Percentiles rank a stretch among this genome's conserved stretches.
Evolutionary conservation across 164 flowering plant species (phyloP).

Genomic region (grape (Vitis vinifera)): DNA sequence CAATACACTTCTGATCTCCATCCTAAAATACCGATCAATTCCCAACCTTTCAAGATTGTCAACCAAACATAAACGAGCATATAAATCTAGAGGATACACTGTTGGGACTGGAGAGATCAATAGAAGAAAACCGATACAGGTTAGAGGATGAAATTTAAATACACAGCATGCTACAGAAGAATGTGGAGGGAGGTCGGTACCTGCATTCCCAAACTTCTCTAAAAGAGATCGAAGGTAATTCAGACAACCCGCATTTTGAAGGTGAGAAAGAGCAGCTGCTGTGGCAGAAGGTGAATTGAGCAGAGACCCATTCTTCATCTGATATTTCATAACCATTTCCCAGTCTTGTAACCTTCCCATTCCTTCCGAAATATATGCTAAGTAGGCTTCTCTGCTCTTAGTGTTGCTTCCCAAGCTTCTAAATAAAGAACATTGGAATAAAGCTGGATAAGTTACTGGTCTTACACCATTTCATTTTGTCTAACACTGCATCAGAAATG

Average conservation of each 20-base stretch:
- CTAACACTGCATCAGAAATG: too few relatives aligned
- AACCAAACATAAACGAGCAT: conserved; percentile 59
- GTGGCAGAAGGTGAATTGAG: conserved; percentile 91
- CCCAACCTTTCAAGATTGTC: conserved; percentile 72
- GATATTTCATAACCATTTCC: conserved; percentile 67
- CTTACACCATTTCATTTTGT: too few relatives aligned
- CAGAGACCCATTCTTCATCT: conserved; percentile 86
- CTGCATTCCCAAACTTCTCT: conserved; percentile 62
- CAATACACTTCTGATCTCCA: conserved; percentile 52
- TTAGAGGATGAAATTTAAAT: not conserved
- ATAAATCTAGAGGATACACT: conserved; percentile 59
- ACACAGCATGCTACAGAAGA: not conserved
- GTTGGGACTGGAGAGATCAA: conserved; percentile 68
- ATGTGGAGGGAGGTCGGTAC: conserved; percentile 25
- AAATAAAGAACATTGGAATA: not conserved
- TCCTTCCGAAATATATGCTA: conserved; percentile 85
- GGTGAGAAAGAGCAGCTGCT: conserved; percentile 65
- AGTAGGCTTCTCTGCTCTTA: conserved; percentile 46
- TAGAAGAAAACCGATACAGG: conserved; percentile 1
- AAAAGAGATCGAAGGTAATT: conserved; percentile 57
- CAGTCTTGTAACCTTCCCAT: conserved; percentile 59
- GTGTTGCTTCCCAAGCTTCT: conserved; percentile 29
- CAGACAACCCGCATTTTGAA: conserved; percentile 52
- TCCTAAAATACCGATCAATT: conserved; percentile 58
- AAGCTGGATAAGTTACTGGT: not conserved